phyloP scores from a whole-genome alignment of 768 basidiomycete species.

The Mycena capillaripes region DNA sequence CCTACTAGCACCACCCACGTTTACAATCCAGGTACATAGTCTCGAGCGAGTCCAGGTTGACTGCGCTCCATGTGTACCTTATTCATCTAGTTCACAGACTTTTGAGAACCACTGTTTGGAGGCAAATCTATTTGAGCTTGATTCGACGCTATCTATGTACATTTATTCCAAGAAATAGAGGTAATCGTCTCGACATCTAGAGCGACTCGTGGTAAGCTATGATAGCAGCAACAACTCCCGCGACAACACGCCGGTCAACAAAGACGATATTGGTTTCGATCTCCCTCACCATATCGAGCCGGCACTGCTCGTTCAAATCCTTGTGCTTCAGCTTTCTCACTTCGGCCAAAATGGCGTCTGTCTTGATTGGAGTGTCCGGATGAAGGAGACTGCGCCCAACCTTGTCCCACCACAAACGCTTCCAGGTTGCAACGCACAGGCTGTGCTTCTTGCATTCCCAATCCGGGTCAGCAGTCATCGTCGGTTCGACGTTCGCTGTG shows the following conservation, averaged over 20 bases:
- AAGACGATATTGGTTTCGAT: not conserved
- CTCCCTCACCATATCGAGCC: not conserved
- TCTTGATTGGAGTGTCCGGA: constrained; percentile 1
- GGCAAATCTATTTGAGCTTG: too few species aligned
- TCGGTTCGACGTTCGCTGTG: not conserved
- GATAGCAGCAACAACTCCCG: not conserved
- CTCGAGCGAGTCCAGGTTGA: too few species aligned
- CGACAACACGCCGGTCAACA: not conserved
- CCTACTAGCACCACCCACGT: too few species aligned
- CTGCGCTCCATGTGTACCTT: too few species aligned
- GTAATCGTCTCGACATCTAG: not conserved
- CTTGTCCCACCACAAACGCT: not conserved
- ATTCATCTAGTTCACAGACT: too few species aligned
- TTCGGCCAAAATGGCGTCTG: not conserved
- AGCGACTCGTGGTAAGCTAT: not conserved
- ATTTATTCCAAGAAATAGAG: constrained; percentile 2
- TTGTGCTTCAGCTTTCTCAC: not conserved
- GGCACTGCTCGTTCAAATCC: not conserved
- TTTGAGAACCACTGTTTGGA: too few species aligned
- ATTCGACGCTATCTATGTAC: not conserved
- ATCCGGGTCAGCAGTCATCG: not conserved
- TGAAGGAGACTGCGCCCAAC: constrained; percentile 15
- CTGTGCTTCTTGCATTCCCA: constrained; percentile 4
- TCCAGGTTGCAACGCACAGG: not conserved
- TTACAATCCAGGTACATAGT: too few species aligned